These are phyloP conservation scores for Lachancea sp. DNA, from an alignment of 805 yeast species.

Conservation along the genomic window DNA sequence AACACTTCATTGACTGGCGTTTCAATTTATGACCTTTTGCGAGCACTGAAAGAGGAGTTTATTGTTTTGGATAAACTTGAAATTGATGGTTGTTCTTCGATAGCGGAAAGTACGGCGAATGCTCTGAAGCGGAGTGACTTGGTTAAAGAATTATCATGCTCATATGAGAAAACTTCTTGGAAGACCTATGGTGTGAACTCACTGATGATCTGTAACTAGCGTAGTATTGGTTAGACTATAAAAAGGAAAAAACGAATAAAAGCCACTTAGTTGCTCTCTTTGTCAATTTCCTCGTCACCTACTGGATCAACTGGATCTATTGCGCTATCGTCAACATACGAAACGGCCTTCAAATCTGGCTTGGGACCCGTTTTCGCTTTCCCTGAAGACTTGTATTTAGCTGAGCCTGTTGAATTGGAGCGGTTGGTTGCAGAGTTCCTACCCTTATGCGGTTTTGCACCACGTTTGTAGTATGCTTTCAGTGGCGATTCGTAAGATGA, in stretches of 20 bases:
- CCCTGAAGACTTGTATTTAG: not conserved
- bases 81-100: slow-evolving; percentile 25
- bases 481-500: slow-evolving; percentile 8
- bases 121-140: slow-evolving; percentile 18
- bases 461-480: slow-evolving; percentile 5
- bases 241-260: not conserved
- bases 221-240: not conserved
- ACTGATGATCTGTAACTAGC: slow-evolving; percentile 6
- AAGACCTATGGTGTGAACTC: slow-evolving; percentile 27
- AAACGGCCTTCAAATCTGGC: not conserved
- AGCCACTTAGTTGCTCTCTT: not conserved
- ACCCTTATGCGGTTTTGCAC: not conserved
- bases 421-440: not conserved
- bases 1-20: slow-evolving; percentile 30
- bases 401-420: not conserved
- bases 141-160: slow-evolving; percentile 22
- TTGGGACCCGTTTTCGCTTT: not conserved
- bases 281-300: not conserved
- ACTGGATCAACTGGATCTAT: slow-evolving; percentile 1
- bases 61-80: slow-evolving; percentile 18
- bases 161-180: slow-evolving; percentile 29
- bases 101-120: slow-evolving; percentile 27
- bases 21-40: slow-evolving; percentile 25
- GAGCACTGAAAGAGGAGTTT: slow-evolving; percentile 12
- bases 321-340: not conserved